These are phyloP conservation scores for Schwanniomyces sp. DNA, from an alignment of 805 yeast species.

Conservation along the genomic window DNA sequence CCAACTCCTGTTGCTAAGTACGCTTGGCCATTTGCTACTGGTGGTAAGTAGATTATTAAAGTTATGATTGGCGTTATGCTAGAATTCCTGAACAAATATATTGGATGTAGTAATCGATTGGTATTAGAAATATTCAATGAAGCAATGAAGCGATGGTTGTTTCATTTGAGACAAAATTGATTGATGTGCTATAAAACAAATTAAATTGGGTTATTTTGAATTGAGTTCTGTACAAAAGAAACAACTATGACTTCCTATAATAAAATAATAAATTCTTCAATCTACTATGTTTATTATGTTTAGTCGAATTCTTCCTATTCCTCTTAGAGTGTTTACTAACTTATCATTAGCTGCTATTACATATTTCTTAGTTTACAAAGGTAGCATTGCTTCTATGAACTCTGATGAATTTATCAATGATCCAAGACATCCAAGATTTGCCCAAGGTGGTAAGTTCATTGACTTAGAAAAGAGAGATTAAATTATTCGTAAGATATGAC, in stretches of 20 bases:
- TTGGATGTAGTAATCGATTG: background rate
- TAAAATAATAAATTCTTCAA: too few relatives aligned
- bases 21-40: conserved; percentile 88
- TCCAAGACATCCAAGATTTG: conserved; percentile 94
- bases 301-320: too few relatives aligned
- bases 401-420: conserved; percentile 84
- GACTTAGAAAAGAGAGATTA: conserved; percentile 25
- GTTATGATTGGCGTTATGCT: background rate
- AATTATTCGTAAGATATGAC: background rate
- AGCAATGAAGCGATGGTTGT: too few relatives aligned
- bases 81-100: background rate
- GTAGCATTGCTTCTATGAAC: conserved; percentile 65
- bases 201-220: too few relatives aligned
- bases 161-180: too few relatives aligned
- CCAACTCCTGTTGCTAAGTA: conserved; percentile 60
- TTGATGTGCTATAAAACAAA: too few relatives aligned
- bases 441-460: conserved; percentile 44
- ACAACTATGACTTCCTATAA: too few relatives aligned
- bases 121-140: too few relatives aligned
- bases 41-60: conserved; percentile 53
- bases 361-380: conserved; percentile 69
- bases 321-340: conserved; percentile 17
- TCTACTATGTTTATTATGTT: background rate
- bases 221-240: too few relatives aligned
- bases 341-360: conserved; percentile 50